These are phyloP conservation scores for Malus orientalis DNA, from an alignment of 306 rosid species.

Conservation along the genomic window DNA sequence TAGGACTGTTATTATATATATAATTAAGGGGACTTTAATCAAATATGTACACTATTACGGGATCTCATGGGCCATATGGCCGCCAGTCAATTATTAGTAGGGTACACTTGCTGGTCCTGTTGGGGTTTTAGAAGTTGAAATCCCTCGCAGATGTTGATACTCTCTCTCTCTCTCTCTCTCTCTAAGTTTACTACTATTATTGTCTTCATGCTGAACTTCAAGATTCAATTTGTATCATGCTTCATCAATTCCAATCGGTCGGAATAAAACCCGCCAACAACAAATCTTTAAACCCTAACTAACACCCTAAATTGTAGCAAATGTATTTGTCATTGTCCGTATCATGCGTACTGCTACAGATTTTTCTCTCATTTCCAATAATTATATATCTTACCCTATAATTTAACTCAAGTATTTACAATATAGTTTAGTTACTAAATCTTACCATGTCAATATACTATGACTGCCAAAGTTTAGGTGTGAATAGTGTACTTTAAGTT, in stretches of 20 bases:
- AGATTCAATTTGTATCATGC: slow-evolving; percentile 27
- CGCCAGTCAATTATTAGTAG: slow-evolving; percentile 54
- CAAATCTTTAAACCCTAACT: slow-evolving; percentile 22
- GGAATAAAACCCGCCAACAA: slow-evolving; percentile 61
- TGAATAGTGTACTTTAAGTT: neutral
- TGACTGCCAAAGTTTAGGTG: neutral
- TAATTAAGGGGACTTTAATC: slow-evolving; percentile 24
- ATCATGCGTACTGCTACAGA: neutral
- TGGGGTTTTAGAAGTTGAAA: slow-evolving; percentile 22
- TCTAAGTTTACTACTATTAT: neutral
- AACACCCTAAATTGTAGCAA: neutral
- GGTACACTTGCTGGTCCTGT: slow-evolving; percentile 49
- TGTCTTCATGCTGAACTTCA: slow-evolving; percentile 14
- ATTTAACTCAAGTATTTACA: neutral
- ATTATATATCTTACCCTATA: neutral
- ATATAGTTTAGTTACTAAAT: neutral
- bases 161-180: neutral
- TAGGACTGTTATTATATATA: neutral
- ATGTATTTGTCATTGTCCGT: neutral
- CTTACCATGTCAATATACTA: neutral
- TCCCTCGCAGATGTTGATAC: neutral
- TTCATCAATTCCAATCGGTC: slow-evolving; percentile 54
- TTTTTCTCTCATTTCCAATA: neutral
- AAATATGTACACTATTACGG: slow-evolving; percentile 22
- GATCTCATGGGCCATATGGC: slow-evolving; percentile 35